Conservation (phyloP, 345 rosid species). For the Cochlearia excelsa region DNA sequence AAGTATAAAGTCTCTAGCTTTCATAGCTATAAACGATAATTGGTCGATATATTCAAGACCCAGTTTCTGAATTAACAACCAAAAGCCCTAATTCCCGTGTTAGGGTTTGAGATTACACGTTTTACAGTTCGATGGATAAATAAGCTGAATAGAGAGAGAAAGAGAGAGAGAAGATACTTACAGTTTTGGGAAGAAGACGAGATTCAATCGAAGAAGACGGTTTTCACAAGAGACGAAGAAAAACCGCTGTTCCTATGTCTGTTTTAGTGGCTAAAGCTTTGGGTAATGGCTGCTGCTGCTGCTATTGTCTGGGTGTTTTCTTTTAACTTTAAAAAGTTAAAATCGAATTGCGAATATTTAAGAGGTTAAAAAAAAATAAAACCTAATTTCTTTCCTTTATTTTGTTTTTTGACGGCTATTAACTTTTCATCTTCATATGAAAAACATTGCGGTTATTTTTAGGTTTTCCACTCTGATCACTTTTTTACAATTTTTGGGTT, state of each 20-base stretch:
- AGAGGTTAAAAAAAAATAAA: neutral
- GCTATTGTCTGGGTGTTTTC: too few relatives aligned
- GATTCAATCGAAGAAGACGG: slow-evolving; percentile 13
- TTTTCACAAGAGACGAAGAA: slow-evolving; percentile 14
- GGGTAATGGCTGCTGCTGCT: slow-evolving; percentile 27
- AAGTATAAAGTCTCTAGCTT: neutral
- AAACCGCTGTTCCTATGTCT: slow-evolving; percentile 15
- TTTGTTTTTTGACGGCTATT: slow-evolving; percentile 17
- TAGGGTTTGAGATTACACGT: slow-evolving; percentile 29
- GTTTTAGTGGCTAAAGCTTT: slow-evolving; percentile 35
- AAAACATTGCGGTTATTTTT: neutral
- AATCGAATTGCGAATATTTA: slow-evolving; percentile 8
- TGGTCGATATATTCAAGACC: too few relatives aligned
- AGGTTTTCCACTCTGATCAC: neutral
- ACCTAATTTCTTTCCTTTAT: slow-evolving; percentile 7
- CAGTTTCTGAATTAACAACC: neutral
- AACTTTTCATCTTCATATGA: slow-evolving; percentile 7
- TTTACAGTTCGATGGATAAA: neutral
- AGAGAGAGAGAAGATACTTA: slow-evolving; percentile 6
- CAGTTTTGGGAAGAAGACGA: slow-evolving; percentile 1
- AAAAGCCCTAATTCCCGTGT: slow-evolving; percentile 29
- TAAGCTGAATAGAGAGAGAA: slow-evolving; percentile 1
- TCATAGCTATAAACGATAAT: too few relatives aligned
- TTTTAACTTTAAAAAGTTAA: slow-evolving; percentile 11
- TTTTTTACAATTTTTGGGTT: too few relatives aligned